Evolutionary conservation across 768 basidiomycete genomes (phyloP), one percentile per base, ranked within the genome.

Genomic region (Mycena pura): DNA sequence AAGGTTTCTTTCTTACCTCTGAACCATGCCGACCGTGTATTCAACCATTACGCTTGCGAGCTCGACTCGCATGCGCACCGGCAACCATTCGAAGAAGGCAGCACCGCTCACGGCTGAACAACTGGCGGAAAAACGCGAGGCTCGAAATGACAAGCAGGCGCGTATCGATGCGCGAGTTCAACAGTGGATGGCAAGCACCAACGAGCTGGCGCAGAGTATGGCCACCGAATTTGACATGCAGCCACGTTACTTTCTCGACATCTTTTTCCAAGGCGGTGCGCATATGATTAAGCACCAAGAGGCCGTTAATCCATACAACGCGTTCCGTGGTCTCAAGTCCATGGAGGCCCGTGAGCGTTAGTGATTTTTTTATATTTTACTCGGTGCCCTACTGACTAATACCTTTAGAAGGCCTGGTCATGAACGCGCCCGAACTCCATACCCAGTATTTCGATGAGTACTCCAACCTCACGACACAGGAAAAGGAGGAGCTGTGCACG

Each of bases 231-330:
- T 39, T 24, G 51, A 54, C 36, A 24, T 32, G 36, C 47, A 52
- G 28, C 45, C 51, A 0, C 52, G 45, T 5, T 60, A 60, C 15
- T 54, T 54, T 17, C 45, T 54, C 14, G 59, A 60, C 25, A 47
- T 53, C 5, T 48, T 60, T 34, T 54, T 60, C 19, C 59, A 60
- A 14, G 59, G 51, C 2, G 59, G 57, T 2, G 47, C 57, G 1
- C 48, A 44, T 10, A 58, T 58, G 57, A 50, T 58, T 7, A 58
- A 45, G 21, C 59, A 60, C 21, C 59, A 60, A 22, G 22, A 53
- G 31, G 39, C 21, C 11, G 5, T 34, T 2, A 60, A 60, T 21
- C 45, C 59, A 0, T 60, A 54, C 45, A 60, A 60, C 28, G 34
- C 36, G 25, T 53, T 46, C 13, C 34, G 27, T 11, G 6, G 10